These are phyloP conservation scores for Millerago galiae DNA, from an alignment of 805 yeast genomes.

Conservation along the genomic window DNA sequence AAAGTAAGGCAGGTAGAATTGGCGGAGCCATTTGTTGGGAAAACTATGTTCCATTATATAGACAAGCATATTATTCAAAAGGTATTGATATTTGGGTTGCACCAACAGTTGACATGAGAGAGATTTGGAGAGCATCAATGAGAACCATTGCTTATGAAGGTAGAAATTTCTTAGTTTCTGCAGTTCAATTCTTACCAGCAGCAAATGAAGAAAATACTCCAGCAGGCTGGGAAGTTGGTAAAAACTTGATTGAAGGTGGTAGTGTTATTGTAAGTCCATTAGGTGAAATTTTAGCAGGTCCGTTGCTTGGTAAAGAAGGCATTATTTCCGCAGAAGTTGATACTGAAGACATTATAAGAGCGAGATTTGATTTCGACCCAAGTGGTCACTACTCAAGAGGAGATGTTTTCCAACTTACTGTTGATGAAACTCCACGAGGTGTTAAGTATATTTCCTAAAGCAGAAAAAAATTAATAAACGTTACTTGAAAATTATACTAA, in stretches of 20 bases:
- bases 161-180: constrained; percentile 32
- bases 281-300: constrained; percentile 40
- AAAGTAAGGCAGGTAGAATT: constrained; percentile 29
- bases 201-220: constrained; percentile 23
- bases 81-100: constrained; percentile 37
- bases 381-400: constrained; percentile 39
- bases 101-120: constrained; percentile 40
- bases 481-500: too few species aligned
- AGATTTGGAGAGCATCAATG: constrained; percentile 37
- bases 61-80: constrained; percentile 37
- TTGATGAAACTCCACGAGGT: constrained; percentile 26
- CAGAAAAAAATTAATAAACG: too few species aligned
- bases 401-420: constrained; percentile 36
- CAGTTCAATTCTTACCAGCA: constrained; percentile 34
- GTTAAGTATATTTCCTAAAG: neutral
- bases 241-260: constrained; percentile 35
- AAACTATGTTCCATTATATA: constrained; percentile 35
- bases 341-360: constrained; percentile 29
- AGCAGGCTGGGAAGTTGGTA: constrained; percentile 22
- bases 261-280: constrained; percentile 34
- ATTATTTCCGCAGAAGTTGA: constrained; percentile 35
- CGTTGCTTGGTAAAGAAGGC: constrained; percentile 35
- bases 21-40: constrained; percentile 47
- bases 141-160: constrained; percentile 38
- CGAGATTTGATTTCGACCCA: constrained; percentile 37